phyloP scores from a whole-genome alignment of 2,329 filamentous ascomycete genomes.

The Juglanconis sp. region DNA sequence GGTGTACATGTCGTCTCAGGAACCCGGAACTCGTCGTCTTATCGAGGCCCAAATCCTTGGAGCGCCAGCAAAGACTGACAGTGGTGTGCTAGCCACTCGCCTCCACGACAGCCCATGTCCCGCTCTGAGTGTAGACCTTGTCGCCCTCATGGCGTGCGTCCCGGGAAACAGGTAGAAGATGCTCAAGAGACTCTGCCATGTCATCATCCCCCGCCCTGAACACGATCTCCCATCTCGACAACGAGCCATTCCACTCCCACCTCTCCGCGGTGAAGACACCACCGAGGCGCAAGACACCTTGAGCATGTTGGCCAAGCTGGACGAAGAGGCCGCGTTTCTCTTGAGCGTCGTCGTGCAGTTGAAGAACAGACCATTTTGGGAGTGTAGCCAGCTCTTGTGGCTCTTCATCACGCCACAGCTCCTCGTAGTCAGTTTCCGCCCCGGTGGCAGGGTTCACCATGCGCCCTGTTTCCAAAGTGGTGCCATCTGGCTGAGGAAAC shows the following conservation, averaged over 20 bases:
- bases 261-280: constrained; percentile 47
- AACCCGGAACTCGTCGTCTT: too few relatives aligned
- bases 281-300: constrained; percentile 51
- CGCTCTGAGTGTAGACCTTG: not conserved
- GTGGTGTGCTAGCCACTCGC: not conserved
- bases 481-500: constrained; percentile 38
- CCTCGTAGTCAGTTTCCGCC: constrained; percentile 56
- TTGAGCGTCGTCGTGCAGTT: constrained; percentile 30
- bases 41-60: too few relatives aligned
- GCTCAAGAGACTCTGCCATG: not conserved
- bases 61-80: too few relatives aligned
- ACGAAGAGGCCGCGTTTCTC: constrained; percentile 48
- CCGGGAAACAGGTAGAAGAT: not conserved
- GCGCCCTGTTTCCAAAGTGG: constrained; percentile 53
- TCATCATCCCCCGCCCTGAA: not conserved
- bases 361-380: constrained; percentile 34
- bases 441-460: constrained; percentile 59
- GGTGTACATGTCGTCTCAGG: too few relatives aligned
- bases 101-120: constrained; percentile 13
- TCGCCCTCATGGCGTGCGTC: not conserved
- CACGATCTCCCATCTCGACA: constrained; percentile 4
- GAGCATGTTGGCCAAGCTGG: constrained; percentile 50
- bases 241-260: constrained; percentile 44
- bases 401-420: constrained; percentile 57
- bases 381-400: constrained; percentile 27